Percentiles rank a stretch among this genome's conserved stretches.
Evolutionary conservation across 2,329 filamentous ascomycete species (phyloP).

Genomic region (Trichophyton equinum): DNA sequence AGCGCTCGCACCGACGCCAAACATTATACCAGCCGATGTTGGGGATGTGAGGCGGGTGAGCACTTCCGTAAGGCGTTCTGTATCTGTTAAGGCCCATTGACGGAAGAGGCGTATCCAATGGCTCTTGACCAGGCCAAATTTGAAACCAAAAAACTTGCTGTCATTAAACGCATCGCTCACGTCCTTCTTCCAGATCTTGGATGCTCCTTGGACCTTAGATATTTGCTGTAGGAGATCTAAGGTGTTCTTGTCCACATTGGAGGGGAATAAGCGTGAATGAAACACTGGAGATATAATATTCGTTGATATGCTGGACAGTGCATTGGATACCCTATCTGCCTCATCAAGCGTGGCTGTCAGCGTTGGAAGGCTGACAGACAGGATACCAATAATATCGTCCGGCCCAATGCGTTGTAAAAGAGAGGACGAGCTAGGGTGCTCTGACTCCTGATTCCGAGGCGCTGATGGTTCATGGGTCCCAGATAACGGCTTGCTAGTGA

Average conservation of each 20-base stretch:
- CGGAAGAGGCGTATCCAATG: conserved; percentile 74
- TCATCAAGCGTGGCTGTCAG: conserved; percentile 75
- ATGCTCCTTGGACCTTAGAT: conserved; percentile 61
- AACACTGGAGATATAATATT: conserved; percentile 73
- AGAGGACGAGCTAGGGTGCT: conserved; percentile 20
- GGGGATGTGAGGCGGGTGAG: conserved; percentile 67
- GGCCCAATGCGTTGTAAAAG: conserved; percentile 36
- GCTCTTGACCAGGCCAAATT: conserved; percentile 50
- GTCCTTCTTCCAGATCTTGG: conserved; percentile 89
- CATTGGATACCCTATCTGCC: conserved; percentile 66
- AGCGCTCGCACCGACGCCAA: conserved; percentile 91
- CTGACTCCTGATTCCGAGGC: conserved; percentile 30
- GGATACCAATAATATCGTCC: conserved; percentile 66
- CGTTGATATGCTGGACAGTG: conserved; percentile 66
- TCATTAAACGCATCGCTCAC: conserved; percentile 88
- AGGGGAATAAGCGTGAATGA: conserved; percentile 73
- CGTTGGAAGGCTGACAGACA: conserved; percentile 66
- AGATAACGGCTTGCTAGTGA: conserved; percentile 72
- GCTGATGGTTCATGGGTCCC: conserved; percentile 48
- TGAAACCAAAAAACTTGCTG: conserved; percentile 64
- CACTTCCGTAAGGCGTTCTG: conserved; percentile 74
- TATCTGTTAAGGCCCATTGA: conserved; percentile 76
- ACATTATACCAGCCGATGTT: conserved; percentile 89
- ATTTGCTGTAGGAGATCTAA: conserved; percentile 66
- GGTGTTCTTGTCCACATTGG: conserved; percentile 61